Evolutionary conservation across 164 flowering plant genomes (phyloP).

Genomic region (Cinnamomum chago): DNA sequence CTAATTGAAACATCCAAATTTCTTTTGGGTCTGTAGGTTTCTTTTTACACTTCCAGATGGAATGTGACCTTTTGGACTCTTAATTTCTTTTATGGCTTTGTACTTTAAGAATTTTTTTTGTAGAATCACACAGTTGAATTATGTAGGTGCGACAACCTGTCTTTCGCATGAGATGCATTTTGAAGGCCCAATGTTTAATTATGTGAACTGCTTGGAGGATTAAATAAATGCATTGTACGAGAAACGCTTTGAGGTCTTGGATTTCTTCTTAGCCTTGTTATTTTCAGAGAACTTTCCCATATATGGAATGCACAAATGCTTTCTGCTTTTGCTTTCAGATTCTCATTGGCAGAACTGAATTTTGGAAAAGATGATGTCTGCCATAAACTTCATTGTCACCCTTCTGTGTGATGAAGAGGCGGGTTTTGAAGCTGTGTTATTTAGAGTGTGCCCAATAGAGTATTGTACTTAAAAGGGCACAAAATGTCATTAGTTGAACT

Average conservation of each 20-base stretch:
- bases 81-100: background rate
- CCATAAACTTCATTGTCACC: too few relatives aligned
- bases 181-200: background rate
- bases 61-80: background rate
- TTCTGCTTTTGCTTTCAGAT: background rate
- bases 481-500: constrained; percentile 32
- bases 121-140: background rate
- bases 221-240: background rate
- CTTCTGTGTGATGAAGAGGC: background rate
- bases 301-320: background rate
- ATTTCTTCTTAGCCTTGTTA: background rate
- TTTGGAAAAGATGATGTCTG: background rate
- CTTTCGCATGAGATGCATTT: background rate
- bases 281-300: background rate
- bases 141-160: background rate
- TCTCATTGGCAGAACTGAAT: background rate
- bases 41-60: background rate
- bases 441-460: background rate
- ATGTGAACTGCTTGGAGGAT: background rate
- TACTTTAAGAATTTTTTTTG: background rate
- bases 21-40: background rate
- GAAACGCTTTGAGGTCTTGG: background rate
- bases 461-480: background rate
- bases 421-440: background rate
- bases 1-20: too few relatives aligned